Conservation (phyloP, 805 yeast species). For the Spathaspora hagerdaliae region DNA sequence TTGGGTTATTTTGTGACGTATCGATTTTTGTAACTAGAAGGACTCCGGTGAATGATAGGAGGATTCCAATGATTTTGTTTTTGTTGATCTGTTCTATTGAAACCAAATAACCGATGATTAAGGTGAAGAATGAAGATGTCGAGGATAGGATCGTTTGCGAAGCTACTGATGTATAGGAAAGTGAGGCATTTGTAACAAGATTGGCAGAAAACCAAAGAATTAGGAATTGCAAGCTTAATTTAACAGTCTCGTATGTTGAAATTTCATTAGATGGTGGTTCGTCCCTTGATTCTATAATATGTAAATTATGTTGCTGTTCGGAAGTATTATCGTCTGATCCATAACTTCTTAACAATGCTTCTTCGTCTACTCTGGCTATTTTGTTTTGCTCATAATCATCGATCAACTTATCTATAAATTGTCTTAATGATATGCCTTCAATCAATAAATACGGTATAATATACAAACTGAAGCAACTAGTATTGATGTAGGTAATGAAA, state of each 20-base stretch:
- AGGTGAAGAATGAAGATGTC: constrained; percentile 89
- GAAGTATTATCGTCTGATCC: constrained; percentile 14
- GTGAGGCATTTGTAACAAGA: constrained; percentile 80
- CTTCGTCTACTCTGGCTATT: constrained; percentile 19
- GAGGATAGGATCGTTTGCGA: constrained; percentile 91
- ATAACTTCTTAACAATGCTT: constrained; percentile 15
- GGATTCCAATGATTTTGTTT: constrained; percentile 64
- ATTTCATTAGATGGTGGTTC: constrained; percentile 17
- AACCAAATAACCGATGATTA: constrained; percentile 71
- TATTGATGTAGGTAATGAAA: constrained; percentile 86
- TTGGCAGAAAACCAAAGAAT: constrained; percentile 89
- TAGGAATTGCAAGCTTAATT: constrained; percentile 76
- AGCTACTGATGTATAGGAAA: constrained; percentile 87
- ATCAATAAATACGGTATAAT: constrained; percentile 53
- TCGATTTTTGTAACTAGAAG: constrained; percentile 73
- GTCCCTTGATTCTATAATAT: constrained; percentile 3
- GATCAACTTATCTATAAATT: constrained; percentile 19
- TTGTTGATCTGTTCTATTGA: constrained; percentile 65
- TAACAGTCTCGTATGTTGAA: constrained; percentile 60
- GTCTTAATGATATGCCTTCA: constrained; percentile 18
- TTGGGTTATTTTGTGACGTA: constrained; percentile 14
- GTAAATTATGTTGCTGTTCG: constrained; percentile 4
- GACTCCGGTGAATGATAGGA: constrained; percentile 75
- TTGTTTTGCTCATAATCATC: constrained; percentile 17
- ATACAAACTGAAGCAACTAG: constrained; percentile 78